phyloP scores from a whole-genome alignment of 1,284 basidiomycete genomes.

The Trametes versicolor region DNA sequence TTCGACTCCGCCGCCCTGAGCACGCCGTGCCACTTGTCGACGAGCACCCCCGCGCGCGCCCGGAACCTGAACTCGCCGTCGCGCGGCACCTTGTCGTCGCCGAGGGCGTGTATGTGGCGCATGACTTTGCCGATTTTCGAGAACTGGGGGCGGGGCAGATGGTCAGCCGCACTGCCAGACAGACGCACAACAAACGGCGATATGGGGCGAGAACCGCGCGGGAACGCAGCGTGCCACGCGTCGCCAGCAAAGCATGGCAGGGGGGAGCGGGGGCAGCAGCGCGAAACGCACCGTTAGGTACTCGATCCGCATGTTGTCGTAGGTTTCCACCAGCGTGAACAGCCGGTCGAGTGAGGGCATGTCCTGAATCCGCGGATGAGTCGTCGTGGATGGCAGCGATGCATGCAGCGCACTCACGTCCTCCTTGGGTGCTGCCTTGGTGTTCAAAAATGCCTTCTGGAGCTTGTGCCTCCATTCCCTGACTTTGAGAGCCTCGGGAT shows the following conservation, averaged over 20 bases:
- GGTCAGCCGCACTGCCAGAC: slow-evolving; percentile 35
- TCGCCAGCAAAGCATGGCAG: slow-evolving; percentile 33
- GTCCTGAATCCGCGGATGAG: slow-evolving; percentile 57
- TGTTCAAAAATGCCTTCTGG: slow-evolving; percentile 88
- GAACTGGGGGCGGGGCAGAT: slow-evolving; percentile 57
- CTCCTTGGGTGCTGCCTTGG: slow-evolving; percentile 62
- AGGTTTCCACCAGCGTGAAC: slow-evolving; percentile 87
- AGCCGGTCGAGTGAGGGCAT: slow-evolving; percentile 82
- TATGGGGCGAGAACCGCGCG: slow-evolving; percentile 35
- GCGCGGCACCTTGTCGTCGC: slow-evolving; percentile 75
- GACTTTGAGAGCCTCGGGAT: slow-evolving; percentile 81
- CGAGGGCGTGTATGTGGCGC: slow-evolving; percentile 88
- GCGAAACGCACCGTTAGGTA: slow-evolving; percentile 74
- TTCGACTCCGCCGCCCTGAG: too few relatives aligned
- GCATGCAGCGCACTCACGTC: slow-evolving; percentile 52
- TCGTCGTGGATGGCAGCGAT: slow-evolving; percentile 22
- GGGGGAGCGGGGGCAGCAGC: slow-evolving; percentile 7
- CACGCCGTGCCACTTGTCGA: slow-evolving; percentile 80
- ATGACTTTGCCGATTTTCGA: slow-evolving; percentile 99
- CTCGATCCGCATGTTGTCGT: slow-evolving; percentile 85
- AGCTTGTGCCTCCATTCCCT: slow-evolving; percentile 92
- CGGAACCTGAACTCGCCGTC: slow-evolving; percentile 91
- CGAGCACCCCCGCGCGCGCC: slow-evolving; percentile 76
- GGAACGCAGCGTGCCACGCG: slow-evolving; percentile 33
- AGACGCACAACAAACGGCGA: slow-evolving; percentile 31